These are phyloP conservation scores for Exophiala bonariae DNA, from an alignment of 2,329 filamentous ascomycete species.

Conservation along the genomic window DNA sequence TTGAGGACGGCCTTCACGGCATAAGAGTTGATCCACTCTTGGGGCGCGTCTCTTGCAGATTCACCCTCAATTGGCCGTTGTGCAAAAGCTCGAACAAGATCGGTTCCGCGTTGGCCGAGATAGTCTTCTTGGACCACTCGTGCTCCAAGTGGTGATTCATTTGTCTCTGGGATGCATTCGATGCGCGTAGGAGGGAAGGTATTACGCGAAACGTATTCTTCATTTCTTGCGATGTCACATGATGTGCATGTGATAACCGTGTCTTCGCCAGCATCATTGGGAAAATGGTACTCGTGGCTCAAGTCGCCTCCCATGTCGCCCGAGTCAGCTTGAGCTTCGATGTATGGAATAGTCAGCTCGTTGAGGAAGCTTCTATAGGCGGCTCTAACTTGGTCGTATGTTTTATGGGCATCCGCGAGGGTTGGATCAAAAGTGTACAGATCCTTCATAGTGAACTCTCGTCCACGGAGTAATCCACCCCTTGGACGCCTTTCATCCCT, in stretches of 20 bases:
- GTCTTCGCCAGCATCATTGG: slow-evolving; percentile 79
- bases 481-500: slow-evolving; percentile 87
- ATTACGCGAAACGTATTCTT: slow-evolving; percentile 69
- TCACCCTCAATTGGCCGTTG: slow-evolving; percentile 3
- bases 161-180: slow-evolving; percentile 2
- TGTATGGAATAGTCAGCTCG: slow-evolving; percentile 77
- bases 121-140: slow-evolving; percentile 9
- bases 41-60: neutral
- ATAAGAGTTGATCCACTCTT: slow-evolving; percentile 51
- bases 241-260: slow-evolving; percentile 71
- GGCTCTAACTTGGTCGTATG: slow-evolving; percentile 71
- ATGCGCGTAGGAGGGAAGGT: slow-evolving; percentile 4
- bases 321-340: slow-evolving; percentile 86
- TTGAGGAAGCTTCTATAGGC: slow-evolving; percentile 78
- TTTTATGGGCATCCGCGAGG: slow-evolving; percentile 67
- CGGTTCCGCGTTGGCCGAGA: slow-evolving; percentile 21
- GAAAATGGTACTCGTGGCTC: slow-evolving; percentile 93
- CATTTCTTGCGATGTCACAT: slow-evolving; percentile 80
- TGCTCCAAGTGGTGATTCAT: no score
- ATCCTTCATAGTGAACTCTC: slow-evolving; percentile 98
- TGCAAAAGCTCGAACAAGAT: slow-evolving; percentile 16
- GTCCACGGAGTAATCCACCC: slow-evolving; percentile 80
- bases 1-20: slow-evolving; percentile 61
- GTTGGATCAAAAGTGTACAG: slow-evolving; percentile 89
- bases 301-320: slow-evolving; percentile 93